phyloP scores from a whole-genome alignment of 352 stramenopile species.

The Phytophthora aleatoria region DNA sequence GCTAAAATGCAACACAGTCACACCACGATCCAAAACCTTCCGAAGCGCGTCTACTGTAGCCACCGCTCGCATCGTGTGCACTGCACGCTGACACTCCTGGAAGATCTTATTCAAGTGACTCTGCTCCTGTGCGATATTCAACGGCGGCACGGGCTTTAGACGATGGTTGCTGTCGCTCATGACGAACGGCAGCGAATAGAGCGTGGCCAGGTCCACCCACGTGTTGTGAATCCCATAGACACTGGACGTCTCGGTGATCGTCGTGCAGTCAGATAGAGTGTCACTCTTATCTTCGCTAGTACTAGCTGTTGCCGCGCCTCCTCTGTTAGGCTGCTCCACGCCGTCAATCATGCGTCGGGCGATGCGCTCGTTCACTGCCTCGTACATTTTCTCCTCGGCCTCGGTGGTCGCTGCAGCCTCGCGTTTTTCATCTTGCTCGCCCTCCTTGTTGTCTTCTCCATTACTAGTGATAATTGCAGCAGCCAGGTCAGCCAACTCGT shows the following conservation, averaged over 20 bases:
- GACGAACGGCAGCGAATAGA: constrained; percentile 80
- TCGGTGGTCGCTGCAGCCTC: constrained; percentile 10
- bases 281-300: constrained; percentile 75
- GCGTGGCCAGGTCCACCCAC: constrained; percentile 77
- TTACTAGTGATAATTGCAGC: constrained; percentile 1
- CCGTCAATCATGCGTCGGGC: constrained; percentile 58
- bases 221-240: constrained; percentile 82
- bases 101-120: constrained; percentile 78
- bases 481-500: constrained; percentile 3
- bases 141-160: constrained; percentile 61
- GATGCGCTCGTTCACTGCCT: constrained; percentile 69
- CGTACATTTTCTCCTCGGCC: constrained; percentile 43
- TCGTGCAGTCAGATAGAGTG: constrained; percentile 78
- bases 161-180: constrained; percentile 44
- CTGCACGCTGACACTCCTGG: constrained; percentile 66
- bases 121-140: constrained; percentile 77
- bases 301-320: constrained; percentile 12
- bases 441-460: too few relatives aligned
- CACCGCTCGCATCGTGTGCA: constrained; percentile 77
- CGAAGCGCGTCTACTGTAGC: constrained; percentile 75
- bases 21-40: constrained; percentile 77
- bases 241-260: constrained; percentile 68
- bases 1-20: constrained; percentile 82
- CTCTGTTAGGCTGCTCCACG: constrained; percentile 17
- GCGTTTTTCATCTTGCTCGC: constrained; percentile 2